phyloP scores from a whole-genome alignment of 805 yeast genomes.

The Suhomyces sp. region DNA sequence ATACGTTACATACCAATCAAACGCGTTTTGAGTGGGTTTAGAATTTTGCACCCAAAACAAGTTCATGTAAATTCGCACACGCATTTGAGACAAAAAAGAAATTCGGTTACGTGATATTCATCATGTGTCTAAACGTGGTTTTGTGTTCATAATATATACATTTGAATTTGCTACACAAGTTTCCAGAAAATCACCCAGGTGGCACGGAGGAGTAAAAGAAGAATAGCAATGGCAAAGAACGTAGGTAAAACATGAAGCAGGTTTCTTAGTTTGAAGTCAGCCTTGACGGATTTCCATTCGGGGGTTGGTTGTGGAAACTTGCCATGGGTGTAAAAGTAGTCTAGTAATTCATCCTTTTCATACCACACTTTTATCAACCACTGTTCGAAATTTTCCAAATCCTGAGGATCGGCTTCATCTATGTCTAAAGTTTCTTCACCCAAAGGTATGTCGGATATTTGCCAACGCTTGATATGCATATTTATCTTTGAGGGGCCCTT shows the following conservation, averaged over 20 bases:
- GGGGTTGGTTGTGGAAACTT: conserved; percentile 33
- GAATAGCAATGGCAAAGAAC: conserved; percentile 6
- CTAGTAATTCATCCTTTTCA: conserved; percentile 73
- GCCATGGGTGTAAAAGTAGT: conserved; percentile 56
- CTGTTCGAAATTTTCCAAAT: conserved; percentile 52
- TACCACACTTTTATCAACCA: conserved; percentile 79
- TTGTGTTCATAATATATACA: not conserved
- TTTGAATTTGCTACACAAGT: not conserved
- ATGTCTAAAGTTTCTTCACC: conserved; percentile 40
- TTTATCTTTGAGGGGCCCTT: conserved; percentile 65
- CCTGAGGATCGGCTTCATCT: conserved; percentile 41
- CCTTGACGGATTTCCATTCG: conserved; percentile 18
- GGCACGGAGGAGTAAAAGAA: conserved; percentile 11
- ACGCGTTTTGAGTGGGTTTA: not conserved
- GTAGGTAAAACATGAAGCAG: conserved; percentile 12
- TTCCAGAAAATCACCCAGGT: conserved; percentile 7
- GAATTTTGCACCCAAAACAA: not conserved
- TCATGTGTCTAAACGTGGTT: not conserved
- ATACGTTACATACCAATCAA: not conserved
- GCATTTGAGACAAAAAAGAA: not conserved
- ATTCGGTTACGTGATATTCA: not conserved
- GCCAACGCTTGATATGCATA: conserved; percentile 60
- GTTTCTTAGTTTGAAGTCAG: conserved; percentile 23
- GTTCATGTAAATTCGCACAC: not conserved
- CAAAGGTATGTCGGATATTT: conserved; percentile 61